Evolutionary conservation across 139 green algal genomes (phyloP).

Genomic region (Tetradesmus obliquus): DNA sequence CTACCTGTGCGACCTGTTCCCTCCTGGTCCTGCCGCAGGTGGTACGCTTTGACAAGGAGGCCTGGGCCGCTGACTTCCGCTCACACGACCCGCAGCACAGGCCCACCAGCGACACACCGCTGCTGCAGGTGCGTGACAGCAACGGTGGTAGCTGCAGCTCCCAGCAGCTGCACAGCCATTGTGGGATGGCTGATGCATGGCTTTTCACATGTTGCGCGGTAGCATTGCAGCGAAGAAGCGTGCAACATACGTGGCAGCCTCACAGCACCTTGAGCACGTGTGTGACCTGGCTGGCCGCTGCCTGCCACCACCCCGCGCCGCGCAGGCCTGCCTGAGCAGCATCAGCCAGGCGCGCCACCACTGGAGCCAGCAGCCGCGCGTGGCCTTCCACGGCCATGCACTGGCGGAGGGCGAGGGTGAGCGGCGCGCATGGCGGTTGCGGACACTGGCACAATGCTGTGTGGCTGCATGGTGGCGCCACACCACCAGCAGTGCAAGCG

Average conservation of each 20-base stretch:
- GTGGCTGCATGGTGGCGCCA: neutral
- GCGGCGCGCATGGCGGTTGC: neutral
- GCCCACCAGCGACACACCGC: slow-evolving; percentile 37
- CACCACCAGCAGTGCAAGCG: neutral
- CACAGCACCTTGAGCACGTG: neutral
- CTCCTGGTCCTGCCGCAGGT: neutral
- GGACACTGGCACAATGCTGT: neutral
- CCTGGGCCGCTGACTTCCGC: neutral
- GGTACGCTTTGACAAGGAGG: slow-evolving; percentile 11
- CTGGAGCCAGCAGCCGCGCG: slow-evolving; percentile 11
- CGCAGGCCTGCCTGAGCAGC: slow-evolving; percentile 6
- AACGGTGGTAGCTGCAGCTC: neutral
- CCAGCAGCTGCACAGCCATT: neutral
- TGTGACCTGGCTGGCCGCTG: neutral
- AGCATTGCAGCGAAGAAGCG: neutral
- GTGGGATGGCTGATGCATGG: neutral
- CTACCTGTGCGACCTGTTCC: neutral
- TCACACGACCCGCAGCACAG: neutral
- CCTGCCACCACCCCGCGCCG: neutral
- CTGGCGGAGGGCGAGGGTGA: slow-evolving; percentile 24
- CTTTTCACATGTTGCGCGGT: neutral
- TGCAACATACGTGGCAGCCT: neutral
- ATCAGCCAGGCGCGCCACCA: neutral
- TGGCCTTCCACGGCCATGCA: slow-evolving; percentile 40
- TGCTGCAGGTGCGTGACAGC: slow-evolving; percentile 24